These are phyloP conservation scores for Tuber melanosporum DNA, from an alignment of 495 filamentous ascomycete species.

Conservation along the genomic window DNA sequence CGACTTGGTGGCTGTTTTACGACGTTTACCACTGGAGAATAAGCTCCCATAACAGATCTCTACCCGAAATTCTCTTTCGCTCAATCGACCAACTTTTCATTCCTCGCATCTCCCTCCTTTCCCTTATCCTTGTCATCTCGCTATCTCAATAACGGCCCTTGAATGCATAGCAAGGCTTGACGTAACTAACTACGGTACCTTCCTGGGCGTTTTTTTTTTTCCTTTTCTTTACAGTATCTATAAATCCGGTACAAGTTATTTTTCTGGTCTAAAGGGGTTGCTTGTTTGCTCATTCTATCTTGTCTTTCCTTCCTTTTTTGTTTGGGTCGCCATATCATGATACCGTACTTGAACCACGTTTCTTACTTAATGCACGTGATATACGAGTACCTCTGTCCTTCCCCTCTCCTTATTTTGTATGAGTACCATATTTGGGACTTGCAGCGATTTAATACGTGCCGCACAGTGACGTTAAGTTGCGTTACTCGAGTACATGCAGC, in stretches of 20 bases:
- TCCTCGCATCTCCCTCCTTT: neutral
- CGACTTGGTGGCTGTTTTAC: neutral
- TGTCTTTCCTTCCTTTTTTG: neutral
- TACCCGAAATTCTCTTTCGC: neutral
- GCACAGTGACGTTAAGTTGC: neutral
- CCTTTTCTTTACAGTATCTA: neutral
- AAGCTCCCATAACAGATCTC: neutral
- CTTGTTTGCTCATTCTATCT: neutral
- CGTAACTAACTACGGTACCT: neutral
- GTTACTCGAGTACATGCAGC: neutral
- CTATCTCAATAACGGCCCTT: neutral
- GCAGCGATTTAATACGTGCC: neutral
- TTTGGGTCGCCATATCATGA: neutral
- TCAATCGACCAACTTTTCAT: neutral
- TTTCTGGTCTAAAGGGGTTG: neutral
- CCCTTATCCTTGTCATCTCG: neutral
- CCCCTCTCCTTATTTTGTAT: neutral
- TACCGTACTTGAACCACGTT: neutral
- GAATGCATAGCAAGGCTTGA: neutral
- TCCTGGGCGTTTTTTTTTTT: neutral
- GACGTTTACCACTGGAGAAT: neutral
- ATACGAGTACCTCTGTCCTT: neutral
- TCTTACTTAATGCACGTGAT: neutral
- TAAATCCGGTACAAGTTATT: neutral
- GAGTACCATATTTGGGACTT: neutral